Evolutionary conservation across 2,329 filamentous ascomycete genomes (phyloP), one percentile per base, ranked within the genome.

Genomic region (Fusarium sp.): DNA sequence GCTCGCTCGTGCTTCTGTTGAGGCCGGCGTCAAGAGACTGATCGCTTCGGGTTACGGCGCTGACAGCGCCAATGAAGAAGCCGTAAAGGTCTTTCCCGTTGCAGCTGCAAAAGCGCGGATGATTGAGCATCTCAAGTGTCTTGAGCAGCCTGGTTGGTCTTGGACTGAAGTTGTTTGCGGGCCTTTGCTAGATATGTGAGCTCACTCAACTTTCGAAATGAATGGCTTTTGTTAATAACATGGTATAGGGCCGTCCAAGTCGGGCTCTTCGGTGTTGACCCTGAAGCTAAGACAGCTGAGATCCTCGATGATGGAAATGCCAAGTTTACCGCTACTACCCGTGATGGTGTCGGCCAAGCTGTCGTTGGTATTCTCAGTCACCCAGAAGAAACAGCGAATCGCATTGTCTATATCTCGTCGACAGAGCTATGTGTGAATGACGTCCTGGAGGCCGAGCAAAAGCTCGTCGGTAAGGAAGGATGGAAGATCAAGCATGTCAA

Each of bases 161-260:
- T 47, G 20, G 41, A 58, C 24, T 36, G 26, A 55, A 9, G 10
- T 41, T 30, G 26, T 26, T 15, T 55, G 26, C 22, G 35, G 53
- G 3, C 9, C 28, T 28, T 39, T 55, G 18, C 20, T 39, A 30
- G 51, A 41, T 26, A 28, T 41, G 38, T 42, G 39, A 42, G 36
- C 4, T 10, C 22, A 20, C 17, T n/a, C 15, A 3, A 5, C 6
- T 14, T n/a, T 18, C 18, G 10, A 5, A 2, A 10, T 11, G n/a
- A 36, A 11, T 12, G 11, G 6, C 8, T 6, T 18, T 12, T n/a
- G 7, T 24, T 28, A 3, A n/a, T 10, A 47, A n/a, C 4, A 2
- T 22, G 15, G n/a, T 36, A 17, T 36, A 47, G 30, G 8, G 26
- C 9, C 8, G 17, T 48, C 2, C 10, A 36, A 28, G 17, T 28